Percentiles rank a stretch among this genome's conserved stretches.
phyloP scores from a whole-genome alignment of 768 basidiomycete species.

The Pulveroboletus ravenelii region DNA sequence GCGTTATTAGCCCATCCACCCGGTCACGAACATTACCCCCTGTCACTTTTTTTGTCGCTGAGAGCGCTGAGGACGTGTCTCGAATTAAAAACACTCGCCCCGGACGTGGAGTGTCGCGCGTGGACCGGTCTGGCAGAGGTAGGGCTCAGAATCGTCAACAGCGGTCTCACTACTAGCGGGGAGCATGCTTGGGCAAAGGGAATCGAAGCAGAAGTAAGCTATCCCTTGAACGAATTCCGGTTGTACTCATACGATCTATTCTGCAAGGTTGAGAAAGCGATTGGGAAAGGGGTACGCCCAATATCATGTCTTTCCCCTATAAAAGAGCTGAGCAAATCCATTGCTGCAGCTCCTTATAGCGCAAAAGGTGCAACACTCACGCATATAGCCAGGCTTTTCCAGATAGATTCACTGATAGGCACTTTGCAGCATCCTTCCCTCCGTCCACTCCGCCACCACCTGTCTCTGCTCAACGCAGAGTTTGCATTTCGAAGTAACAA shows the following conservation, averaged over 20 bases:
- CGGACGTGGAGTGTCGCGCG: slow-evolving; percentile 62
- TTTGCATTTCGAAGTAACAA: slow-evolving; percentile 43
- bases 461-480: slow-evolving; percentile 59
- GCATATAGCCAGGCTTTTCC: slow-evolving; percentile 5
- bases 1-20: slow-evolving; percentile 60
- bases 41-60: slow-evolving; percentile 53
- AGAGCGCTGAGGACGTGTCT: slow-evolving; percentile 56
- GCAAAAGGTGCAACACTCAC: slow-evolving; percentile 46
- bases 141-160: slow-evolving; percentile 51
- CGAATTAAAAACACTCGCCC: slow-evolving; percentile 43
- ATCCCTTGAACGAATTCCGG: not conserved
- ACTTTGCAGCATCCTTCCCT: slow-evolving; percentile 57
- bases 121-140: slow-evolving; percentile 69
- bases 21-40: slow-evolving; percentile 48
- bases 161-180: slow-evolving; percentile 36
- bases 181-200: slow-evolving; percentile 45
- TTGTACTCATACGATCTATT: not conserved
- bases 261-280: slow-evolving; percentile 52
- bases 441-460: slow-evolving; percentile 51
- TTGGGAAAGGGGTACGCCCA: slow-evolving; percentile 62
- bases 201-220: slow-evolving; percentile 50
- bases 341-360: slow-evolving; percentile 45
- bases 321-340: not conserved
- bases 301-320: not conserved
- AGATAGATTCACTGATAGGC: slow-evolving; percentile 1